Evolutionary conservation across 306 rosid species (phyloP), one percentile per base, ranked within the genome.

Genomic region (Trichosanthes cucumerina): DNA sequence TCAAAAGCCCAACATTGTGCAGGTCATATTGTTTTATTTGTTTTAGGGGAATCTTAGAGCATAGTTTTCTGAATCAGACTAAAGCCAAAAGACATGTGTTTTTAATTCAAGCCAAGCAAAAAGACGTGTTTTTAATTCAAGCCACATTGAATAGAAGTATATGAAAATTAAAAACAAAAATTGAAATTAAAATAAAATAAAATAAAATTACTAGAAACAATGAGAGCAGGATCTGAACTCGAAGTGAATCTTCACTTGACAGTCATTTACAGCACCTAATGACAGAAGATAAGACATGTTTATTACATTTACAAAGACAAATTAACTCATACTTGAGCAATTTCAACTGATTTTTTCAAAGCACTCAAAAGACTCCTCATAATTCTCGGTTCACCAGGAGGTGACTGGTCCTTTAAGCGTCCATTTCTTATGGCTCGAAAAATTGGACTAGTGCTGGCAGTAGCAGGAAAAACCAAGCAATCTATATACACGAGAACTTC

Each of bases 311-410:
- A 19, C 62, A 46, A 76, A 44, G 9, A 53, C 15, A 33, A 43
- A 28, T 24, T 71, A 5, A 53, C 69, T 90, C 86, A 91, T 71
- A 88, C 79, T 82, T 80, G 84, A 31, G 97, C 85, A 5, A 95
- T 95, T 84, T 89, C 85, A 85, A 95, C 92, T 0, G 97, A 91
- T 79, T 86, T 92, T 83, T 89, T 82, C 54, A 95, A 93, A 81
- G 99, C 99, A 80, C 68, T 64, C 77, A 88, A 85, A 79, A 92
- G 97, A 75, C 96, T 92, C 80, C 96, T 88, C 97, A 95, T 95
- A 44, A 95, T 91, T 81, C 99, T 91, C 16, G 97, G 92, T 73
- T 95, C 97, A 47, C 99, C 97, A 0, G 97, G 97, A n/a, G 87
- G 93, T 34, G 86, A 81, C 71, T 80, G 83, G 75, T 91, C 90